Base-by-base conservation (phyloP, 768 basidiomycete species). In the Leucocoprinus sp. region DNA sequence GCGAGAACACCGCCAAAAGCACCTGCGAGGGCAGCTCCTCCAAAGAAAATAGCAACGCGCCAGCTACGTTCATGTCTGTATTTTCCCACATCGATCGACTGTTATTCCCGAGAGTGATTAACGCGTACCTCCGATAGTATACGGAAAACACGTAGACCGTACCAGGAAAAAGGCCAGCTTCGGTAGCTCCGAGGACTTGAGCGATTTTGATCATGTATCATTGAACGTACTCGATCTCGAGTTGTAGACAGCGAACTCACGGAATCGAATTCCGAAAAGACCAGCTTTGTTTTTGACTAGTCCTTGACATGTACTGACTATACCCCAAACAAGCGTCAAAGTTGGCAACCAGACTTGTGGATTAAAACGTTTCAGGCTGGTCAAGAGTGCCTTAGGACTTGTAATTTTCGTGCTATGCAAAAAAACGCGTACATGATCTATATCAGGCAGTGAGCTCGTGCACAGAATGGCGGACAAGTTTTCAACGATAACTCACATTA, bases 1-100 rank as follows among this genome's bases (percentile, higher is more conserved):
- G 80, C 79, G 6, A 81, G 64, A 43, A 80, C 71, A 67, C 77
- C 75, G 50, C 78, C 78, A 50, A 83, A 82, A 1, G 80, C 80
- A 21, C 81, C 79, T 5, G 80, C 75, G 17, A 81, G 62, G 5
- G 77, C 74, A 4, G 78, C 71, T 39, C 74, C 80, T 23, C 76
- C 75, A 48, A 81, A 79, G 59, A 80, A 78, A 31, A 82, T 65
- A 0, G 76, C 75, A 5, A 82, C 75, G 40, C 82, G 68, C 68
- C 72, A 74, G 50, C 76, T 75, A 1, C 78, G 72, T 54, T 82
- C 74, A 27, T 66, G 69, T 33, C 81, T 78, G 24, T 14, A 14
- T 19, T 18, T n/a, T 4, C 15, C 26, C 19, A 23, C 33, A 27
- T 6, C 7, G 9, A 19, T n/a, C n/a, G 7, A 37, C 8, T 37